These are phyloP conservation scores for Acarospora socialis DNA, from an alignment of 2,329 filamentous ascomycete species.

Conservation along the genomic window DNA sequence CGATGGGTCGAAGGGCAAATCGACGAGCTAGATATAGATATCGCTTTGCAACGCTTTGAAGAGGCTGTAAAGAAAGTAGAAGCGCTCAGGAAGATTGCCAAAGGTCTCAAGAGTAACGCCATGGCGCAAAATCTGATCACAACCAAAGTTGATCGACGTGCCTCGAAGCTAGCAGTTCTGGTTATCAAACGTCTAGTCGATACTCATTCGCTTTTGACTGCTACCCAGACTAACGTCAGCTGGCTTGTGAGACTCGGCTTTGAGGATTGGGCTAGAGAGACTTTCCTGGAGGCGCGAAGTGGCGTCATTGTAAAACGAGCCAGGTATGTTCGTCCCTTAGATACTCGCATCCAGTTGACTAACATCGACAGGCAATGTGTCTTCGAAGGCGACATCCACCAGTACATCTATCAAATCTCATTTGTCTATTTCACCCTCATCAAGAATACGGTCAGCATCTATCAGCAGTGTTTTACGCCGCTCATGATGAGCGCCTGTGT, in stretches of 20 bases:
- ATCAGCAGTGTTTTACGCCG: conserved; percentile 71
- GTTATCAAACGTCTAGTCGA: conserved; percentile 65
- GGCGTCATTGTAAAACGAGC: conserved; percentile 67
- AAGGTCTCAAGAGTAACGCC: conserved; percentile 67
- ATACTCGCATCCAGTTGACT: conserved; percentile 15
- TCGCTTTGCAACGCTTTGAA: conserved; percentile 81
- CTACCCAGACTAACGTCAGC: conserved; percentile 65
- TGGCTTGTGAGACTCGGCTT: conserved; percentile 82
- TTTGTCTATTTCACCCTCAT: conserved; percentile 94
- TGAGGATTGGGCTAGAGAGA: conserved; percentile 76
- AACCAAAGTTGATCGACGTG: conserved; percentile 78
- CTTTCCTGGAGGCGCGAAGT: conserved; percentile 67
- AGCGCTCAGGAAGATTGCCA: conserved; percentile 64
- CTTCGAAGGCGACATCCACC: conserved; percentile 82
- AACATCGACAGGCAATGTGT: conserved; percentile 59
- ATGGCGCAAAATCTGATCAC: conserved; percentile 86
- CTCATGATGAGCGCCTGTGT: conserved; percentile 87
- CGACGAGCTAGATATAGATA: conserved; percentile 90
- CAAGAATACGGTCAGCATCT: conserved; percentile 80
- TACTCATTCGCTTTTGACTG: conserved; percentile 59
- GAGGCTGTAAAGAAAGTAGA: conserved; percentile 72
- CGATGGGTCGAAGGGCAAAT: conserved; percentile 93
- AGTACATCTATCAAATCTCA: conserved; percentile 89
- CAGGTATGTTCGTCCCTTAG: conserved; percentile 41
- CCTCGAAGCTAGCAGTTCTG: conserved; percentile 54